Evolutionary conservation across 2,329 filamentous ascomycete genomes (phyloP).

Genomic region (Fusarium sp.): DNA sequence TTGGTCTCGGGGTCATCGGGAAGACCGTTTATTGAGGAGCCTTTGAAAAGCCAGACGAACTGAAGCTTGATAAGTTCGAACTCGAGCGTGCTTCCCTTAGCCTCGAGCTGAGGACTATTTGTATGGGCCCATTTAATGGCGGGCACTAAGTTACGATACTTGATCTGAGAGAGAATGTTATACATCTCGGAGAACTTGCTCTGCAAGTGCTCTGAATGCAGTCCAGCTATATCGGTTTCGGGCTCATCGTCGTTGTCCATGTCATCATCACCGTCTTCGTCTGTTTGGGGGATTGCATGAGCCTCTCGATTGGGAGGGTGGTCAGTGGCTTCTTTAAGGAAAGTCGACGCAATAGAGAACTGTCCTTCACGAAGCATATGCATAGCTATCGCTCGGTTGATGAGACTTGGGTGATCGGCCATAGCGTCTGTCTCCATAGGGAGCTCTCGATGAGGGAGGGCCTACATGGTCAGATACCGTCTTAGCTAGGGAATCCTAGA

Average conservation of each 20-base stretch:
- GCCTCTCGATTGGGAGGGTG: slow-evolving; percentile 48
- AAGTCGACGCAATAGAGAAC: slow-evolving; percentile 87
- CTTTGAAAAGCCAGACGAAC: slow-evolving; percentile 88
- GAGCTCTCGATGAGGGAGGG: slow-evolving; percentile 68
- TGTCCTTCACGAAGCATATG: slow-evolving; percentile 95
- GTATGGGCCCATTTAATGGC: slow-evolving; percentile 88
- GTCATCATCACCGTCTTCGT: slow-evolving; percentile 53
- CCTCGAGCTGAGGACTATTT: slow-evolving; percentile 79
- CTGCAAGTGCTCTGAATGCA: slow-evolving; percentile 70
- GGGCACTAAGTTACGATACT: slow-evolving; percentile 78
- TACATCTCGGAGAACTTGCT: slow-evolving; percentile 92
- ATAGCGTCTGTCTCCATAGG: slow-evolving; percentile 86
- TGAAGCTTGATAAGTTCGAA: slow-evolving; percentile 94
- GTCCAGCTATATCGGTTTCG: slow-evolving; percentile 44
- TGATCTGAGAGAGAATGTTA: slow-evolving; percentile 83
- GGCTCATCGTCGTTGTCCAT: slow-evolving; percentile 51
- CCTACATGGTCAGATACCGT: slow-evolving; percentile 48
- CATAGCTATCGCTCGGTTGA: slow-evolving; percentile 96
- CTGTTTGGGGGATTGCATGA: slow-evolving; percentile 41
- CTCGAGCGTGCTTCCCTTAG: slow-evolving; percentile 89
- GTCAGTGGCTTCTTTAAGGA: slow-evolving; percentile 77
- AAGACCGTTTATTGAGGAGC: slow-evolving; percentile 66
- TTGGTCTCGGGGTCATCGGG: slow-evolving; percentile 64
- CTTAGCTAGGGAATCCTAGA: background rate
- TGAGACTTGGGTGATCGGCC: slow-evolving; percentile 78